Conservation (phyloP, 1,284 basidiomycete species). For the Fomitiporia mediterranea region DNA sequence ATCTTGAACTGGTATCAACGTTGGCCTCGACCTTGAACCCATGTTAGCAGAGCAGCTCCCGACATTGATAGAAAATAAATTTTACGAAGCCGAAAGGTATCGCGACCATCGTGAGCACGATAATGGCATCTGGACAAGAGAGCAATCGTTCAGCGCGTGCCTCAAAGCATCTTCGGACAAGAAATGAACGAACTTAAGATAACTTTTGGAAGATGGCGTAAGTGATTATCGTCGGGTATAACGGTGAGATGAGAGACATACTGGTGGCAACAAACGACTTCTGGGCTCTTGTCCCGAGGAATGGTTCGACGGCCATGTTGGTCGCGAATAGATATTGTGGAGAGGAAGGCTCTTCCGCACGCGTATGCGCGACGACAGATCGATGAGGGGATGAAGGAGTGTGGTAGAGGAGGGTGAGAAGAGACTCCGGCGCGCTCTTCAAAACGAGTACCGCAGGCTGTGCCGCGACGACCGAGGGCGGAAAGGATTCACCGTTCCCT, state of each 20-base stretch:
- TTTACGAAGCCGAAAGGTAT: slow-evolving; percentile 35
- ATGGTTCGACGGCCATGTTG: slow-evolving; percentile 26
- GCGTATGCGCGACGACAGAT: not conserved
- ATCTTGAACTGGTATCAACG: slow-evolving; percentile 37
- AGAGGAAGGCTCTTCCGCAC: not conserved
- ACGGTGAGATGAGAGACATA: slow-evolving; percentile 30
- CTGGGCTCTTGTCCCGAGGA: slow-evolving; percentile 27
- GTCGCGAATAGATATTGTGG: slow-evolving; percentile 16
- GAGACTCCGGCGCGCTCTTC: not conserved
- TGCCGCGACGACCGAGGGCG: not conserved
- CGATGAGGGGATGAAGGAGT: not conserved
- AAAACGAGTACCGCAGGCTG: not conserved
- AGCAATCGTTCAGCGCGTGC: not conserved
- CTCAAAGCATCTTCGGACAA: not conserved
- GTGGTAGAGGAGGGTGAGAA: not conserved
- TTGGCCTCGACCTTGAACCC: slow-evolving; percentile 47
- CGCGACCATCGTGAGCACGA: slow-evolving; percentile 44
- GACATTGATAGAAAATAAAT: not conserved
- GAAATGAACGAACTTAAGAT: slow-evolving; percentile 14
- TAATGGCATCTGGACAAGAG: slow-evolving; percentile 39
- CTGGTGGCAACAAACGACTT: slow-evolving; percentile 39
- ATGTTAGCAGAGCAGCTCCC: not conserved
- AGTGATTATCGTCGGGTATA: slow-evolving; percentile 25
- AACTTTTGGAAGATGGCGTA: not conserved
- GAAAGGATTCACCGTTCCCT: not conserved